These are phyloP conservation scores for Apiospora sp. DNA, from an alignment of 2,329 filamentous ascomycete genomes.

Conservation along the genomic window DNA sequence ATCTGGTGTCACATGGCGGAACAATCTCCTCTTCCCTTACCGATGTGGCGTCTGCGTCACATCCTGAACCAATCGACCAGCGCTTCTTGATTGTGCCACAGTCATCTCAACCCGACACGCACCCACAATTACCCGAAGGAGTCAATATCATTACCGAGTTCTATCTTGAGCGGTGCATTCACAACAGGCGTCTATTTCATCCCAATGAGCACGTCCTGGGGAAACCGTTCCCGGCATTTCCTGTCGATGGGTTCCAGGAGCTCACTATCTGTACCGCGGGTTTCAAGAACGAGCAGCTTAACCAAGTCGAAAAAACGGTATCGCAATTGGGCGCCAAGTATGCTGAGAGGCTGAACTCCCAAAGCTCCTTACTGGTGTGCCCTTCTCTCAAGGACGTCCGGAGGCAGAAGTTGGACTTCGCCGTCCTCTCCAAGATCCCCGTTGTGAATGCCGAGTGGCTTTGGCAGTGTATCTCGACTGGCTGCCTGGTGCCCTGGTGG, in stretches of 20 bases:
- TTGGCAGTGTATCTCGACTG: slow-evolving; percentile 76
- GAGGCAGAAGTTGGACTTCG: slow-evolving; percentile 81
- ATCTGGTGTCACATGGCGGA: slow-evolving; percentile 58
- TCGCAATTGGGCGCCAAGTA: slow-evolving; percentile 82
- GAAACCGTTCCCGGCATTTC: slow-evolving; percentile 76
- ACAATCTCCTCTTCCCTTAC: slow-evolving; percentile 51
- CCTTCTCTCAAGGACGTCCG: slow-evolving; percentile 64
- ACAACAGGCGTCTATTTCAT: slow-evolving; percentile 74
- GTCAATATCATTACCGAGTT: slow-evolving; percentile 79
- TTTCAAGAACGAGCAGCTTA: slow-evolving; percentile 83
- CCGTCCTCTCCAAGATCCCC: slow-evolving; percentile 77
- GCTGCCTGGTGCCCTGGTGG: slow-evolving; percentile 54
- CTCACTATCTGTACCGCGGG: slow-evolving; percentile 81
- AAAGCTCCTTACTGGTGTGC: slow-evolving; percentile 81
- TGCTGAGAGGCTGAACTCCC: slow-evolving; percentile 76
- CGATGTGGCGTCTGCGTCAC: slow-evolving; percentile 44
- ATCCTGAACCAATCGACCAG: slow-evolving; percentile 42
- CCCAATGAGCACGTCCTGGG: slow-evolving; percentile 77
- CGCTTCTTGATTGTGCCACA: slow-evolving; percentile 66
- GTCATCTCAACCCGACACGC: slow-evolving; percentile 53
- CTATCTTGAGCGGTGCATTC: slow-evolving; percentile 90
- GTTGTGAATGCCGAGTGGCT: slow-evolving; percentile 87
- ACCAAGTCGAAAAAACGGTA: slow-evolving; percentile 82
- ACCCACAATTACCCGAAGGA: slow-evolving; percentile 49
- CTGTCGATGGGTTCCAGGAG: slow-evolving; percentile 72